Evolutionary conservation across 768 basidiomycete genomes (phyloP), one percentile per base, ranked within the genome.

Genomic region (Mycena polygramma): DNA sequence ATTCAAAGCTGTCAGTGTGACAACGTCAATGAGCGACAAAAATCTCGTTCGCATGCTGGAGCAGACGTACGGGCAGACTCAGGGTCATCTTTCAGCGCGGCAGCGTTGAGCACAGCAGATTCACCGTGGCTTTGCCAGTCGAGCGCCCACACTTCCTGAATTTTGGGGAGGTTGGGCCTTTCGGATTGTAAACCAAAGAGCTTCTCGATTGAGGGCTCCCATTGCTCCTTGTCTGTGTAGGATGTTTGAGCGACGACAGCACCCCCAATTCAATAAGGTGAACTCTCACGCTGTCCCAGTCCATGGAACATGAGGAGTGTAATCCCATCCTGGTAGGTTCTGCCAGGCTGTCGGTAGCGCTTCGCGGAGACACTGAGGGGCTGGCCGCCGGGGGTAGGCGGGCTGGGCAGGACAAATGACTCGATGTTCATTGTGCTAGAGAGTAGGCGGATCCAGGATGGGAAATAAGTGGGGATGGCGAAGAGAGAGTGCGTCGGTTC

Each of bases 51-150:
- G 30, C 3, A 30, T 30, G 30, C 26, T 53, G 11, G 11, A 17
- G 14, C 43, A 55, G 53, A 74, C 77, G 63, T 52, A 78, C 77
- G 71, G 17, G 76, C 65, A 52, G 71, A 67, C 37, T 68, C 53
- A 10, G 66, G 64, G 36, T 73, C 69, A 9, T 64, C 55, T 57
- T 72, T 45, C 35, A 81, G 67, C 7, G 63, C 63, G 20, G 68
- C 63, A 11, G 75, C 77, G 57, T 82, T 82, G 4, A 81, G 46
- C 3, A 77, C 57, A 14, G 77, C 78, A 14, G 76, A 70, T n/a
- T 80, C 76, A 11, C 81, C 81, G 54, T 79, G 77, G 30, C 76
- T 79, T 22, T 73, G 79, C 68, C 74, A 77, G 57, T 81, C 81
- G n/a, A 80, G 59, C 1, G 75, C 68, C 79, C 79, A 81, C 2